These are phyloP conservation scores for Emmonsia crescens DNA, from an alignment of 2,329 filamentous ascomycete genomes.

Conservation along the genomic window DNA sequence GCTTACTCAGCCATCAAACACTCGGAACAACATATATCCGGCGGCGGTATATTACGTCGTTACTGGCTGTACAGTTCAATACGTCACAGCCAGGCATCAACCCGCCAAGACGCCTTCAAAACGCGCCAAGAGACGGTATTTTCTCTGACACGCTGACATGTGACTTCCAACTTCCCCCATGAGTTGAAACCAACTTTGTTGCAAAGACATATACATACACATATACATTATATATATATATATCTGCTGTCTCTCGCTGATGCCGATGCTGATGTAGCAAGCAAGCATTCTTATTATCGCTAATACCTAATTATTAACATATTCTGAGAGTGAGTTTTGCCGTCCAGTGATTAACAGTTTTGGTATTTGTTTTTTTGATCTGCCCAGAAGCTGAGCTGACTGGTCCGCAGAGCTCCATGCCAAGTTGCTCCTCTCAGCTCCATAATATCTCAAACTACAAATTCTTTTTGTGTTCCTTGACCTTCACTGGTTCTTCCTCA, in stretches of 20 bases:
- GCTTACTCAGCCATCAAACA: background rate
- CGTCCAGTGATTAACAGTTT: background rate
- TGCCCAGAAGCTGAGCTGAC: background rate
- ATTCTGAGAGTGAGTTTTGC: background rate
- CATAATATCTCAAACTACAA: background rate
- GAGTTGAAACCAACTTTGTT: background rate
- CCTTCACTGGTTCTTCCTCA: background rate
- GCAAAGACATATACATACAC: background rate
- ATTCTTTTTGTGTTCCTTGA: background rate
- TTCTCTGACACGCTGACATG: background rate
- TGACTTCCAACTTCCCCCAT: background rate
- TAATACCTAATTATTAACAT: background rate
- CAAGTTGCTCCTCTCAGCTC: background rate
- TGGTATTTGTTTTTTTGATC: background rate
- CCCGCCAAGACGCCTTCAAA: background rate
- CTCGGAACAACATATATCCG: background rate
- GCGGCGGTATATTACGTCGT: background rate
- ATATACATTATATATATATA: too few species aligned
- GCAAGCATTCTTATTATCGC: background rate
- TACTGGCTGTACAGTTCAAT: background rate
- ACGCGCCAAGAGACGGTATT: background rate
- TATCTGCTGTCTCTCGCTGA: background rate
- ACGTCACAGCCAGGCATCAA: background rate
- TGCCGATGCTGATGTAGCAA: too few species aligned
- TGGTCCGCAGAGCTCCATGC: constrained; percentile 1